Base-by-base conservation (phyloP, 495 filamentous ascomycete species). In the Aspergillus bridgeri region DNA sequence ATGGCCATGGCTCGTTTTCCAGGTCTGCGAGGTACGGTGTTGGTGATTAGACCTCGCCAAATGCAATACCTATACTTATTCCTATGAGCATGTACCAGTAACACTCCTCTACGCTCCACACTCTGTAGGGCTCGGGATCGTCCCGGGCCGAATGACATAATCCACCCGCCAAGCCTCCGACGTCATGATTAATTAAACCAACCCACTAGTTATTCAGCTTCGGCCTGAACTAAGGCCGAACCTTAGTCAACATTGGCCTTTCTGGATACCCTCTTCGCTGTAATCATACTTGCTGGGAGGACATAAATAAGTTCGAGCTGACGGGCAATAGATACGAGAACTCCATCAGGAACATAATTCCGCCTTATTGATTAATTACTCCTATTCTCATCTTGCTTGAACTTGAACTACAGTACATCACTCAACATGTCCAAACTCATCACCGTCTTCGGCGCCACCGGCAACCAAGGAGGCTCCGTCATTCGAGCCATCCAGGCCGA, bases 381-480 rank as follows among this genome's bases (percentile, higher is more conserved):
- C 27, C 33, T 11, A 38, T 2, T 38, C 9, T 15, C 33, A 38
- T 15, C 5, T 13, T 13, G 13, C 8, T 13, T 15, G 4, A 9
- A 38, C 33, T 15, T 38, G 33, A 38, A 15, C 33, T 11, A 38
- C n/a, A n/a, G n/a, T n/a, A 38, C 1, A 15, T 13, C 9, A 1
- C 2, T 15, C 33, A 38, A 38, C 2, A 47, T 47, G 44, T 47
- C 44, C 3, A 78, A 82, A 56, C 55, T 81, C 54, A 61, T 87
- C 64, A 77, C 76, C 48, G 51, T 63, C 45, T 63, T 63, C 19
- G 61, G 61, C 6, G 61, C 57, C 25, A 63, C 60, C 19, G 61
- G 84, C 61, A 69, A 75, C 15, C 85, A 86, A 65, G 85, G 85
- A n/a, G 74, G 79, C 45, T 82, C 79, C 8, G 75, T 86, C 15